These are phyloP conservation scores for Wickerhamiella brachini DNA, from an alignment of 805 yeast genomes.

Conservation along the genomic window DNA sequence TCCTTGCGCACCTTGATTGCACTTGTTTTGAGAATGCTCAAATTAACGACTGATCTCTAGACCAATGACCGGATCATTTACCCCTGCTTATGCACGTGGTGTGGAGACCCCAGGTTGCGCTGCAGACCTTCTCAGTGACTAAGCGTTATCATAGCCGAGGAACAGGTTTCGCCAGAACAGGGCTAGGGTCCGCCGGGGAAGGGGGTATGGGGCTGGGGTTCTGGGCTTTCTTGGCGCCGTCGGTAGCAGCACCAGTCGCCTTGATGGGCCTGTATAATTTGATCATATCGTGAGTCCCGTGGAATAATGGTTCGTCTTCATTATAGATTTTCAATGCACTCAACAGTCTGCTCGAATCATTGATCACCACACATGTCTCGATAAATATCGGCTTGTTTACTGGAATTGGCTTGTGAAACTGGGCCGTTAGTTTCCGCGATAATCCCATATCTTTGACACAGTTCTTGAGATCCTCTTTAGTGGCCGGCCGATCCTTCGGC, in stretches of 20 bases:
- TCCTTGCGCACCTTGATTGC: too few species aligned
- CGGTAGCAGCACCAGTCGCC: too few species aligned
- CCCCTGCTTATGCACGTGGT: neutral
- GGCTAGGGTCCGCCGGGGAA: neutral
- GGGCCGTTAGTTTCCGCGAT: slow-evolving; percentile 12
- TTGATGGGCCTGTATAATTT: neutral
- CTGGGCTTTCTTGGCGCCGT: too few species aligned
- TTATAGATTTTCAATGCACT: slow-evolving; percentile 9
- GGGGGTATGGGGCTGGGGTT: too few species aligned
- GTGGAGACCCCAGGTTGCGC: neutral
- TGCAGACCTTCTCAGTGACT: too few species aligned
- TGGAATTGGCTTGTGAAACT: slow-evolving; percentile 14
- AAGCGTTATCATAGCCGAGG: neutral
- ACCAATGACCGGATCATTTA: neutral
- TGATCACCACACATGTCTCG: slow-evolving; percentile 8
- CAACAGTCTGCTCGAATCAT: slow-evolving; percentile 9
- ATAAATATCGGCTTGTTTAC: slow-evolving; percentile 8
- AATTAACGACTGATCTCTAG: too few species aligned
- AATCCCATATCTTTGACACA: slow-evolving; percentile 9
- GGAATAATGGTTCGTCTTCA: slow-evolving; percentile 2
- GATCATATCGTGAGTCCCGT: slow-evolving; percentile 17
- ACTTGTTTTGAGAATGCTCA: too few species aligned
- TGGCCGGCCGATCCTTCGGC: slow-evolving; percentile 4
- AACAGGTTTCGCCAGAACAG: neutral
- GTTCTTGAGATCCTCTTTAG: neutral